Evolutionary conservation across 2,329 filamentous ascomycete genomes (phyloP).

Genomic region (Aureobasidium melanogenum): DNA sequence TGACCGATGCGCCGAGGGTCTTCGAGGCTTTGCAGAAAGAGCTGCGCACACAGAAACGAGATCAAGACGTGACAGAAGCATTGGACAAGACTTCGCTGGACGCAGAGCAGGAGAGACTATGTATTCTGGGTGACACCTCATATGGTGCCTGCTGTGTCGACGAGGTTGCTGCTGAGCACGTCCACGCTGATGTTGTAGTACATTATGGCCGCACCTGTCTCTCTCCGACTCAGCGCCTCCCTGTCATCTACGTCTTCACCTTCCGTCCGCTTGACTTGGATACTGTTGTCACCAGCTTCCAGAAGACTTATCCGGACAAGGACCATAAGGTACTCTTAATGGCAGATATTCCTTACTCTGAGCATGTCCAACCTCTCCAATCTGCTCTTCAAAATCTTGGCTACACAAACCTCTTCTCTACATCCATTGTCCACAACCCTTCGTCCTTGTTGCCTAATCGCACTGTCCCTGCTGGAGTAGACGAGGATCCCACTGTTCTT

Average conservation of each 20-base stretch:
- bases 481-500: conserved; percentile 41
- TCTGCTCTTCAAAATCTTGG: conserved; percentile 49
- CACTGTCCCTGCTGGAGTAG: conserved; percentile 48
- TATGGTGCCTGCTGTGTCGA: conserved; percentile 97
- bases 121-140: conserved; percentile 87
- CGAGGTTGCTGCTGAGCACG: conserved; percentile 91
- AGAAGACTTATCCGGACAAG: conserved; percentile 57
- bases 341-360: conserved; percentile 80
- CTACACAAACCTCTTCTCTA: conserved; percentile 62
- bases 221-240: conserved; percentile 77
- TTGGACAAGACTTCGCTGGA: neutral
- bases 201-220: conserved; percentile 92
- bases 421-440: conserved; percentile 68
- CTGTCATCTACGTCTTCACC: conserved; percentile 88
- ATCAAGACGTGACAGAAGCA: neutral
- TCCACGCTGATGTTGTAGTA: conserved; percentile 80
- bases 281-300: conserved; percentile 52
- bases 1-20: conserved; percentile 74
- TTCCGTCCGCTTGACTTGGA: conserved; percentile 57
- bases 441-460: conserved; percentile 78
- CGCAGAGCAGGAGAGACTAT: conserved; percentile 44
- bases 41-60: conserved; percentile 22
- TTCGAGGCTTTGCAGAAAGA: conserved; percentile 55
- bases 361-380: conserved; percentile 57
- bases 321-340: conserved; percentile 64